Percentiles rank a stretch among this genome's conserved stretches.
Evolutionary conservation across 108 stramenopile species (phyloP).

Genomic region (Parietichytrium sp.): DNA sequence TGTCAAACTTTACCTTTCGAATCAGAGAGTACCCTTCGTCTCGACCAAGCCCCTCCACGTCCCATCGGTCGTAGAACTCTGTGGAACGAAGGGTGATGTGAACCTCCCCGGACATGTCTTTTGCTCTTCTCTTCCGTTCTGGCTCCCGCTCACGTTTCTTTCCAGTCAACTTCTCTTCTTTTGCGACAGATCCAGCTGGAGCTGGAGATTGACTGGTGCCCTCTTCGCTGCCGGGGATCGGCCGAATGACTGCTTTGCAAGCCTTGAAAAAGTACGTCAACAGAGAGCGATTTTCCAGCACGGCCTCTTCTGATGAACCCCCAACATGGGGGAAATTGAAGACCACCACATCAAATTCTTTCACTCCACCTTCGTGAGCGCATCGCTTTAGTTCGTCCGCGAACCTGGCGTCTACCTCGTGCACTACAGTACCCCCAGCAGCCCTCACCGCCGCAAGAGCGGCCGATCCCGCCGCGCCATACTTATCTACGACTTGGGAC

Average conservation of each 20-base stretch:
- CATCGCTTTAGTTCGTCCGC: not conserved
- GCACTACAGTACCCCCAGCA: not conserved
- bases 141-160: too few relatives aligned
- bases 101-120: too few relatives aligned
- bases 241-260: not conserved
- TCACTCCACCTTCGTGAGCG: not conserved
- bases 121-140: too few relatives aligned
- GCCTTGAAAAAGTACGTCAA: not conserved
- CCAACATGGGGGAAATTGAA: conserved; percentile 17
- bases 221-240: not conserved
- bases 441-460: not conserved
- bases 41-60: not conserved
- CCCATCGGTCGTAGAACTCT: conserved; percentile 17
- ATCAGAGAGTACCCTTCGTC: not conserved
- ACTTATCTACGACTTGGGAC: conserved; percentile 6
- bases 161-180: too few relatives aligned
- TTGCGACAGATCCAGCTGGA: too few relatives aligned
- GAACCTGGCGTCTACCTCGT: not conserved
- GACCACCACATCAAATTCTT: not conserved
- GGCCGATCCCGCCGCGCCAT: not conserved
- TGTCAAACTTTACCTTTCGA: not conserved
- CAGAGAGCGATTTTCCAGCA: not conserved
- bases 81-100: not conserved
- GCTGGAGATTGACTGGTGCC: not conserved
- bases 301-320: conserved; percentile 15